Evolutionary conservation across 2,329 filamentous ascomycete genomes (phyloP).

Genomic region (Fusarium transvaalense): DNA sequence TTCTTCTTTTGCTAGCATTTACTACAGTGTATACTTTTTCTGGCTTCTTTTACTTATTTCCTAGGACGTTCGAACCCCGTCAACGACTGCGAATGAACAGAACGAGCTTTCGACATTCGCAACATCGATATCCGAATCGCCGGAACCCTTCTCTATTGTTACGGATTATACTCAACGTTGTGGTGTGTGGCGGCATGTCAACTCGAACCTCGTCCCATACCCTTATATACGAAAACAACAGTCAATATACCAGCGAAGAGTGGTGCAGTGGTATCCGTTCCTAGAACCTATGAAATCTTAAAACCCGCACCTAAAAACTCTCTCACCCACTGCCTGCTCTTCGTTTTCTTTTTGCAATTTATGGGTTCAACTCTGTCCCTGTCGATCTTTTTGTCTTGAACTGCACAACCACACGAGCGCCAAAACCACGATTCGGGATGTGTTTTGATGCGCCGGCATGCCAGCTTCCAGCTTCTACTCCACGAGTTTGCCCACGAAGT

Average conservation of each 20-base stretch:
- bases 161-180: neutral
- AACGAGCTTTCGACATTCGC: neutral
- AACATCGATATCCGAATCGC: neutral
- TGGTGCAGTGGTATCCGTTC: neutral
- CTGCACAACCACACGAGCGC: neutral
- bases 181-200: neutral
- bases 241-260: neutral
- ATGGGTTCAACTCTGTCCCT: neutral
- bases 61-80: neutral
- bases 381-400: neutral
- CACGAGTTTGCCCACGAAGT: neutral
- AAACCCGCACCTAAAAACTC: too few species aligned
- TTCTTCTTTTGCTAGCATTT: neutral
- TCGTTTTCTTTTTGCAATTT: neutral
- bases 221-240: too few species aligned
- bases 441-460: neutral
- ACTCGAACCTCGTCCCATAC: too few species aligned
- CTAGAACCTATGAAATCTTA: neutral
- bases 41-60: neutral
- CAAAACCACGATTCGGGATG: neutral
- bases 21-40: neutral
- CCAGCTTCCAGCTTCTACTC: neutral
- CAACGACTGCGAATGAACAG: neutral
- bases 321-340: too few species aligned
- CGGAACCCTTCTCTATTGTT: neutral